These are phyloP conservation scores for Coleophoma eucalyptorum DNA, from an alignment of 2,329 filamentous ascomycete species.

Conservation along the genomic window DNA sequence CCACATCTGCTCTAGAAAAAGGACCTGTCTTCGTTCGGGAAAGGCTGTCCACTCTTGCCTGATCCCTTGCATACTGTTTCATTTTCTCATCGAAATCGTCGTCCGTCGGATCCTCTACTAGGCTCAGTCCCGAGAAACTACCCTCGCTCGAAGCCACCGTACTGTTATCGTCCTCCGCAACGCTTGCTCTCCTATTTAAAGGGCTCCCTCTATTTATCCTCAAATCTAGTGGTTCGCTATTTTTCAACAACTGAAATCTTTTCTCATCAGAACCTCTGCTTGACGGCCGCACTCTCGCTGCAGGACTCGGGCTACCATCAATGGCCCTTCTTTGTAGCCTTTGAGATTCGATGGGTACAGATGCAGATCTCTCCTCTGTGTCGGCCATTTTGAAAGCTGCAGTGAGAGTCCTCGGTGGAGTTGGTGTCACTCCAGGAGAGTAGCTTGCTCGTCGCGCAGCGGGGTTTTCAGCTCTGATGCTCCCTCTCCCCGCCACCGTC, in stretches of 20 bases:
- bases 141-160: not conserved
- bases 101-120: slow-evolving; percentile 1
- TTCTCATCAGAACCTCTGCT: slow-evolving; percentile 2
- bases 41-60: slow-evolving; percentile 1
- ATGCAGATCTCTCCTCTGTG: slow-evolving; percentile 3
- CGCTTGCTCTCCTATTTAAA: not conserved
- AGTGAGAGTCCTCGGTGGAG: slow-evolving; percentile 4
- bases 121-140: slow-evolving; percentile 2
- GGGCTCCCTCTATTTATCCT: not conserved
- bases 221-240: not conserved
- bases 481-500: not conserved
- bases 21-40: not conserved
- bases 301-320: slow-evolving; percentile 18
- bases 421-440: slow-evolving; percentile 1
- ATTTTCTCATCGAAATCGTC: slow-evolving; percentile 8
- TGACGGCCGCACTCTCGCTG: slow-evolving; percentile 3
- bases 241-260: slow-evolving; percentile 1
- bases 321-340: slow-evolving; percentile 4
- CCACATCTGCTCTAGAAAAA: slow-evolving; percentile 2
- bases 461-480: slow-evolving; percentile 5
- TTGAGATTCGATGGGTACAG: slow-evolving; percentile 7
- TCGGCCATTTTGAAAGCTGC: slow-evolving; percentile 1
- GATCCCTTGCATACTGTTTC: slow-evolving; percentile 2
- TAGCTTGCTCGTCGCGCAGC: slow-evolving; percentile 8
- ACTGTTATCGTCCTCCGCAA: not conserved